Evolutionary conservation across 768 basidiomycete species (phyloP), one percentile per base, ranked within the genome.

Genomic region (Gymnopilus junonius): DNA sequence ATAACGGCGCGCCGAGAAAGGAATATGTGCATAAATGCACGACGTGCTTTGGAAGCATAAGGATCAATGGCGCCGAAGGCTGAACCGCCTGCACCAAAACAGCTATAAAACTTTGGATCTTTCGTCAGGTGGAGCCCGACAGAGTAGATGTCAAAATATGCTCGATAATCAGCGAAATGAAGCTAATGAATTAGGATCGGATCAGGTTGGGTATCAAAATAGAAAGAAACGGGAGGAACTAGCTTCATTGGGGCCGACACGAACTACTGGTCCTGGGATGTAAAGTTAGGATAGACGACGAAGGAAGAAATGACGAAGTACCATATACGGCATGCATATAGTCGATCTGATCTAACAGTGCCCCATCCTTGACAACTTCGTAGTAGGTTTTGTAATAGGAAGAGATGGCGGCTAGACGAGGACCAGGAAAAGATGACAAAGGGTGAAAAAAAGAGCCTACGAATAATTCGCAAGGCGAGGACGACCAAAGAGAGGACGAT

Each of bases 241-340:
- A 42, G 79, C 79, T 65, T 80, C 76, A 59, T 80, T 80, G 12
- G 80, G 79, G 8, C 73, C 77, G 64, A 79, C 75, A 54, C 80
- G 73, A 23, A 81, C 69, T 14, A 79, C 75, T n/a, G 74, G 67
- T 8, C 80, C 80, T 81, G 35, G 32, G 15, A 58, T 14, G 17
- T 5, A 37, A 34, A 31, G 42, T 57, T 53, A 59, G 42, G 37
- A n/a, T 21, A 55, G 17, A 27, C 11, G 32, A 21, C 32, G n/a
- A 45, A 42, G 27, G 51, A 40, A 48, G 27, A 10, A 25, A 56
- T 25, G 23, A 32, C 21, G 34, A 61, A 71, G 45, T 55, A 78
- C 79, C 79, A 64, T 79, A 73, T 40, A 68, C 55, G 20, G 51
- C 56, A 60, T 80, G 79, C n/a, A 80, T 64, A 14, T 68, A 58